phyloP scores from a whole-genome alignment of 176 grass and related monocot genomes.

The Oryza meridionalis region DNA sequence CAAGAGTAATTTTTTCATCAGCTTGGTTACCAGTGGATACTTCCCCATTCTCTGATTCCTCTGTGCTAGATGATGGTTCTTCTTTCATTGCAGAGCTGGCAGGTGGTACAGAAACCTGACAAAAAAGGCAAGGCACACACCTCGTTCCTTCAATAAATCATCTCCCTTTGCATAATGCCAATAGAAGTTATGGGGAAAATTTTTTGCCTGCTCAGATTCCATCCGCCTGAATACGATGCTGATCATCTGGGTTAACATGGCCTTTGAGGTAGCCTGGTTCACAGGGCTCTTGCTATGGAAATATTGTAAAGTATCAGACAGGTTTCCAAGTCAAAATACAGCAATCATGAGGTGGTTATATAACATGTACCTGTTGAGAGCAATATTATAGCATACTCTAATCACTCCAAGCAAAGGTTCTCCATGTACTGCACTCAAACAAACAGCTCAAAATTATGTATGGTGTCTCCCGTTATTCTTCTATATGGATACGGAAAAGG shows the following conservation, averaged over 20 bases:
- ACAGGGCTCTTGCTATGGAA: conserved; percentile 89
- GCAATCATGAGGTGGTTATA: conserved; percentile 23
- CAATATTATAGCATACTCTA: conserved; percentile 99
- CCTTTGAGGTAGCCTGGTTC: conserved; percentile 99
- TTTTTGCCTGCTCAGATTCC: conserved; percentile 80
- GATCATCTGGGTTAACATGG: conserved; percentile 99
- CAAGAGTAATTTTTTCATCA: conserved; percentile 67
- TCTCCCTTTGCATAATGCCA: conserved; percentile 27
- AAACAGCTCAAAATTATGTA: conserved; percentile 42
- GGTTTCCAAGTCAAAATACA: conserved; percentile 33
- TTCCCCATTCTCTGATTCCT: conserved; percentile 75
- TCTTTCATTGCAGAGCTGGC: conserved; percentile 56
- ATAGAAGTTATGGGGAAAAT: conserved; percentile 20
- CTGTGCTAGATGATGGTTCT: conserved; percentile 54
- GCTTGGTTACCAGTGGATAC: conserved; percentile 67
- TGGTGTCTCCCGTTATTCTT: conserved; percentile 10
- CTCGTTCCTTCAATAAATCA: conserved; percentile 11
- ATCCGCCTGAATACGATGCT: conserved; percentile 97
- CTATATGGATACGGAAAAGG: conserved; percentile 21
- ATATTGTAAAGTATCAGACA: conserved; percentile 49
- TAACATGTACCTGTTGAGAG: conserved; percentile 87
- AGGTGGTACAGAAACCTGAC: conserved; percentile 59
- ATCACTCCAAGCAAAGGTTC: conserved; percentile 97
- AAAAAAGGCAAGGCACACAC: conserved; percentile 34
- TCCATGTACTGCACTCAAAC: conserved; percentile 81